A percentile compares a stretch with the other conserved stretches of the same genome.
Conservation (phyloP, 805 yeast genomes). For the Nakazawaea holstii region DNA sequence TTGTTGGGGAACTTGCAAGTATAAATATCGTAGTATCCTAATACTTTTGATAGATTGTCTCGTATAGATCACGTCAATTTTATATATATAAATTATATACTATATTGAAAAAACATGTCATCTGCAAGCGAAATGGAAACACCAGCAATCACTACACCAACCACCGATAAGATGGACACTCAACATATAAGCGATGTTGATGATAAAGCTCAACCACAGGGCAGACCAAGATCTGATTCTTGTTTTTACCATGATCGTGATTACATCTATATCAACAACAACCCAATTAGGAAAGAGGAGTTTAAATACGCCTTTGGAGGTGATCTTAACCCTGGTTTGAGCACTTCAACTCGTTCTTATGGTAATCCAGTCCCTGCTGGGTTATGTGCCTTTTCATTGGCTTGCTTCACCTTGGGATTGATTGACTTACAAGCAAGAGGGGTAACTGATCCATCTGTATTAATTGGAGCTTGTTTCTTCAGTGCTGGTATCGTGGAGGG, state of each 20-base stretch:
- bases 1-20: no score
- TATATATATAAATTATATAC: no score
- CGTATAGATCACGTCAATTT: no score
- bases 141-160: no score
- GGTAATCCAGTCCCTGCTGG: constrained; percentile 54
- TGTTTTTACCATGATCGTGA: constrained; percentile 34
- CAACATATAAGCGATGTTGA: no score
- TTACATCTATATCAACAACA: constrained; percentile 34
- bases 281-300: constrained; percentile 45
- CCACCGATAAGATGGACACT: no score
- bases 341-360: constrained; percentile 21
- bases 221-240: neutral
- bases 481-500: constrained; percentile 46
- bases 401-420: constrained; percentile 43
- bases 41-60: no score
- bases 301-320: constrained; percentile 64
- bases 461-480: constrained; percentile 41
- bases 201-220: no score
- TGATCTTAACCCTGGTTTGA: constrained; percentile 37
- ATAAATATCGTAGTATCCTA: no score
- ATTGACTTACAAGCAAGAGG: constrained; percentile 40
- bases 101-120: no score
- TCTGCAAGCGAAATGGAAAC: no score
- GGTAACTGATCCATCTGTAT: constrained; percentile 35
- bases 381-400: constrained; percentile 40